A percentile compares a stretch with the other conserved stretches of the same genome.
Evolutionary conservation across 345 rosid species (phyloP).

Genomic region (Hypericum perforatum): DNA sequence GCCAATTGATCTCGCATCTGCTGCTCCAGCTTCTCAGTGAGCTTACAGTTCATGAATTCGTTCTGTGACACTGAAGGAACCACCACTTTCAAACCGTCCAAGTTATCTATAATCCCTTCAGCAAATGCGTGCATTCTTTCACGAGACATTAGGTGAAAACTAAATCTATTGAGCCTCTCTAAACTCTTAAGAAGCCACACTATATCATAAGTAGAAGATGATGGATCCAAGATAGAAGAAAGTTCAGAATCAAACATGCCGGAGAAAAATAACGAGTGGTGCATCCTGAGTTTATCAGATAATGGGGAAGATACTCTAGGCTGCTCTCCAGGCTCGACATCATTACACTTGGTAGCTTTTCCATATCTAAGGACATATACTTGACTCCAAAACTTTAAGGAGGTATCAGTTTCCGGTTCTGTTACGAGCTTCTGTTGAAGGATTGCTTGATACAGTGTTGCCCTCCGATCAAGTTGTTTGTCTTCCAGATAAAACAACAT

Average conservation of each 20-base stretch:
- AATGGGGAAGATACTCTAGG: constrained; percentile 12
- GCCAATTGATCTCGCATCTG: constrained; percentile 78
- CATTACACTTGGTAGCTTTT: constrained; percentile 29
- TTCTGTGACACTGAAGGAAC: constrained; percentile 43
- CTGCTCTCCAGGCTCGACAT: constrained; percentile 17
- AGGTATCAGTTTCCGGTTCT: constrained; percentile 35
- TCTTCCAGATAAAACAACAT: constrained; percentile 66
- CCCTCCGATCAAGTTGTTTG: constrained; percentile 37
- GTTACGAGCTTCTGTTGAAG: constrained; percentile 55
- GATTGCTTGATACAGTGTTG: constrained; percentile 71
- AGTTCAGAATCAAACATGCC: constrained; percentile 44
- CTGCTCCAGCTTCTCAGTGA: constrained; percentile 90
- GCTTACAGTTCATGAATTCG: constrained; percentile 66
- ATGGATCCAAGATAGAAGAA: constrained; percentile 39
- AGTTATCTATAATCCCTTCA: constrained; percentile 45
- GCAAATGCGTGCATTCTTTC: constrained; percentile 55
- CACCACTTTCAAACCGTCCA: constrained; percentile 50
- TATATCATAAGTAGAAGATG: constrained; percentile 49
- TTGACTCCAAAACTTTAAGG: constrained; percentile 53
- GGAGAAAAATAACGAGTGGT: constrained; percentile 34
- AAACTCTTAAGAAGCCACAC: constrained; percentile 66
- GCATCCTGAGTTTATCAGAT: constrained; percentile 20
- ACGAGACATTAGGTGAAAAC: constrained; percentile 56
- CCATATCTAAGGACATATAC: constrained; percentile 50
- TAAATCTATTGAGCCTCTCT: constrained; percentile 56